Evolutionary conservation across 2,329 filamentous ascomycete genomes (phyloP).

Genomic region (Calonectria hongkongensis): DNA sequence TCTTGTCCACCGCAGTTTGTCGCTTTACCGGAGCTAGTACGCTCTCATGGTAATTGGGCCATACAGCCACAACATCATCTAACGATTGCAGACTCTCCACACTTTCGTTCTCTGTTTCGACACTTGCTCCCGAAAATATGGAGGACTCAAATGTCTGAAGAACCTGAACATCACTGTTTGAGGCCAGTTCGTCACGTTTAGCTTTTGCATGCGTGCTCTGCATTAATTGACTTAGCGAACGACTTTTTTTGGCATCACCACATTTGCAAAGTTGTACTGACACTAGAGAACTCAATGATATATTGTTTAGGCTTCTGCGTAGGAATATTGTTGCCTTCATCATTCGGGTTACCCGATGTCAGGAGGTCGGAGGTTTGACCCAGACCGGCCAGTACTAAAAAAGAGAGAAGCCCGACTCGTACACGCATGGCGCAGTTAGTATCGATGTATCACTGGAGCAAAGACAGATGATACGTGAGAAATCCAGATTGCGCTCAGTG

Average conservation of each 20-base stretch:
- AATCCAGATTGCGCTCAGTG: no score
- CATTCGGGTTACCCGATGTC: background rate
- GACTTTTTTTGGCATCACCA: no score
- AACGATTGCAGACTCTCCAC: slow-evolving; percentile 12
- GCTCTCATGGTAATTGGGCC: background rate
- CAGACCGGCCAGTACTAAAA: background rate
- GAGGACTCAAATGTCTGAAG: slow-evolving; percentile 14
- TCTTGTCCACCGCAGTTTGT: slow-evolving; percentile 1
- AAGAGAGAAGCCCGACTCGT: background rate
- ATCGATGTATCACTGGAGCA: no score
- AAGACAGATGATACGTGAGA: background rate
- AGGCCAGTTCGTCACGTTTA: slow-evolving; percentile 10
- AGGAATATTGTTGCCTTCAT: background rate
- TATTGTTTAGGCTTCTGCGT: slow-evolving; percentile 5
- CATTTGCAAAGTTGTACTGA: background rate
- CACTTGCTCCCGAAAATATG: background rate
- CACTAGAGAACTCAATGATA: slow-evolving; percentile 12
- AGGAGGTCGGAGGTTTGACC: background rate
- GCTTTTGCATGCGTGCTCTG: background rate
- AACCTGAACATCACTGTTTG: background rate
- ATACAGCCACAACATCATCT: slow-evolving; percentile 10
- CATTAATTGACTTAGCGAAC: background rate
- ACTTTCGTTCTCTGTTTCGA: background rate
- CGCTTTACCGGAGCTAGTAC: slow-evolving; percentile 10
- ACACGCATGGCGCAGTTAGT: background rate